These are phyloP conservation scores for Aethionema arabicum DNA, from an alignment of 345 rosid species.

Conservation along the genomic window DNA sequence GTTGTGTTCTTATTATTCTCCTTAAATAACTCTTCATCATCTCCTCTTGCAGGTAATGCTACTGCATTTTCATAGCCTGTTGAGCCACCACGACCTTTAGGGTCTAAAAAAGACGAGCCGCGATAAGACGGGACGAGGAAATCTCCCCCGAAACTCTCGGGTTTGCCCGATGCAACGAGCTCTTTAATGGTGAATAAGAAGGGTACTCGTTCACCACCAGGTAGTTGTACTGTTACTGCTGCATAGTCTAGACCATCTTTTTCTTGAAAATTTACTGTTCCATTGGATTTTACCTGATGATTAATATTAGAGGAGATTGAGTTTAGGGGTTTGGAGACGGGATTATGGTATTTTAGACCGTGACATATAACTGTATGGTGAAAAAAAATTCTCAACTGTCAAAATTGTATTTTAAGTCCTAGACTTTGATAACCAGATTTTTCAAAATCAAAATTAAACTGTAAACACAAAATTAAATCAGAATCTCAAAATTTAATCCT, in stretches of 20 bases:
- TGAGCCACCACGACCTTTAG: conserved; percentile 89
- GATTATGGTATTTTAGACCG: no score
- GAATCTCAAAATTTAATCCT: no score
- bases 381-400: no score
- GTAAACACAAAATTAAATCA: no score
- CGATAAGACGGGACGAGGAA: conserved; percentile 80
- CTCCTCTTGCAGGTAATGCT: conserved; percentile 84
- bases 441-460: no score
- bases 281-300: conserved; percentile 44
- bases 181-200: conserved; percentile 89
- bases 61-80: conserved; percentile 77
- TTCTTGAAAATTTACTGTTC: conserved; percentile 62
- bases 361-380: no score
- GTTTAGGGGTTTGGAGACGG: no score
- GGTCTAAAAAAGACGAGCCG: conserved; percentile 89
- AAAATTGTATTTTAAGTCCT: no score
- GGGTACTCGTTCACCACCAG: conserved; percentile 88
- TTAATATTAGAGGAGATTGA: not conserved
- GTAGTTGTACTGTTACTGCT: conserved; percentile 81
- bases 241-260: conserved; percentile 90
- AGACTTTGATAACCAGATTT: no score
- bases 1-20: conserved; percentile 64
- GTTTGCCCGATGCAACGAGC: conserved; percentile 78
- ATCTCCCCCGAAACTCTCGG: conserved; percentile 66
- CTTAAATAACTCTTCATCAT: conserved; percentile 67